These are phyloP conservation scores for Bacterosira constricta DNA, from an alignment of 108 stramenopile genomes.

Conservation along the genomic window DNA sequence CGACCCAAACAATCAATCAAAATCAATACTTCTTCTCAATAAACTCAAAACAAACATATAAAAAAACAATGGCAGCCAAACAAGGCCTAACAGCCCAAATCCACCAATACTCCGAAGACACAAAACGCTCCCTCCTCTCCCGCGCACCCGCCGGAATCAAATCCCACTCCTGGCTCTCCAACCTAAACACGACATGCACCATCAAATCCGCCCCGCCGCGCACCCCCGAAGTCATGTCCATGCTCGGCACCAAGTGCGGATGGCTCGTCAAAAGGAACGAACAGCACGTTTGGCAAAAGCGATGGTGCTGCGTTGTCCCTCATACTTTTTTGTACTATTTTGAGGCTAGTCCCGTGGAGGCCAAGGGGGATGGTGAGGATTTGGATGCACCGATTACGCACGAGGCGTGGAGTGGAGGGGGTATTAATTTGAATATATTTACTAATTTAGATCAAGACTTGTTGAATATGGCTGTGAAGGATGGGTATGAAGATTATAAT, in stretches of 20 bases:
- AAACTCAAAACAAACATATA: background rate
- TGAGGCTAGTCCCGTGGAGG: conserved; percentile 66
- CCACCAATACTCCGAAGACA: conserved; percentile 86
- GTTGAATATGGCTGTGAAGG: conserved; percentile 69
- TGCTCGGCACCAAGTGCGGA: conserved; percentile 78
- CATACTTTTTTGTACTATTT: conserved; percentile 97
- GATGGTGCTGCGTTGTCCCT: conserved; percentile 95
- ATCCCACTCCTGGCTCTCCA: conserved; percentile 76
- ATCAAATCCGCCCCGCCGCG: conserved; percentile 90
- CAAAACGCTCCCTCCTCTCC: conserved; percentile 79
- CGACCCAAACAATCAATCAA: no score
- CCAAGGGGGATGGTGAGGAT: conserved; percentile 55
- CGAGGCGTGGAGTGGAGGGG: conserved; percentile 48
- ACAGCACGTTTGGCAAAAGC: conserved; percentile 92
- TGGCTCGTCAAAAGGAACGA: conserved; percentile 94
- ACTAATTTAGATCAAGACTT: conserved; percentile 71
- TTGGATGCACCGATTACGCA: conserved; percentile 1
- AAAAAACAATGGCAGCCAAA: conserved; percentile 75
- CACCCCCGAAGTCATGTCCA: conserved; percentile 80
- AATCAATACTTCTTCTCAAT: background rate
- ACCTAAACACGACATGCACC: conserved; percentile 87
- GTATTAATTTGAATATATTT: conserved; percentile 41
- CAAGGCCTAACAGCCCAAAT: conserved; percentile 87
- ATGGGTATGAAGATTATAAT: conserved; percentile 66
- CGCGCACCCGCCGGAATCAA: conserved; percentile 65